Evolutionary conservation across 164 flowering plant genomes (phyloP), one percentile per base, ranked within the genome.

Genomic region (Hamamelis virginiana): DNA sequence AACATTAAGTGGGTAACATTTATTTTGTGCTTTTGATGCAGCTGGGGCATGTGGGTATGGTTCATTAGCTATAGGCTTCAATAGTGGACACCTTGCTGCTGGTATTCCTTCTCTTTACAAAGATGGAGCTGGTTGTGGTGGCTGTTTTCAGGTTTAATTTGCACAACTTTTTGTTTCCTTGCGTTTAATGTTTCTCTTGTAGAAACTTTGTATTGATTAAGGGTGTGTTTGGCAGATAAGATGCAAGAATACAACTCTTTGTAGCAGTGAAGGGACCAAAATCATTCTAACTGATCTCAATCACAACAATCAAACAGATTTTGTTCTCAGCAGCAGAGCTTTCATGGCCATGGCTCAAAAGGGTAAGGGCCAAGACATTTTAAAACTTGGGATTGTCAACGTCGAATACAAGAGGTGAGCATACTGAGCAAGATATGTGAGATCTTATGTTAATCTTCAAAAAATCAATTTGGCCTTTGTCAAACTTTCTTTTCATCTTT

Each of bases 41-140:
- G 98, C 87, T 77, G 98, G 97, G 56, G 88, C 97, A 19, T 95
- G 98, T 79, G 97, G 91, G 65, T 95, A 95, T 84, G 92, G 90
- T 15, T 80, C 94, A 28, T 53, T 83, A 76, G 98, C 96, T 48
- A 11, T 80, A 26, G 84, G 83, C 44, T 81, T 91, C 61, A 77
- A 74, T 57, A 77, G 77, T 14, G 97, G 94, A 52, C 66, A 77
- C 61, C 60, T 88, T 74, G 99, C 94, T 18, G 99, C 86, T 66
- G 96, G 77, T 68, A 81, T 75, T 70, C 69, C 94, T 70, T 76
- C 86, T 12, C 76, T 91, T 27, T 91, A 64, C 81, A 87, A 87
- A 74, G 70, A 85, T 43, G 99, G 99, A 23, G 87, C 90, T 80
- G 96, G 94, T 15, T 95, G 97, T 77, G 97, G 97, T 28, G 89